phyloP scores from a whole-genome alignment of 768 basidiomycete species.

The Cubamyces lactineus region DNA sequence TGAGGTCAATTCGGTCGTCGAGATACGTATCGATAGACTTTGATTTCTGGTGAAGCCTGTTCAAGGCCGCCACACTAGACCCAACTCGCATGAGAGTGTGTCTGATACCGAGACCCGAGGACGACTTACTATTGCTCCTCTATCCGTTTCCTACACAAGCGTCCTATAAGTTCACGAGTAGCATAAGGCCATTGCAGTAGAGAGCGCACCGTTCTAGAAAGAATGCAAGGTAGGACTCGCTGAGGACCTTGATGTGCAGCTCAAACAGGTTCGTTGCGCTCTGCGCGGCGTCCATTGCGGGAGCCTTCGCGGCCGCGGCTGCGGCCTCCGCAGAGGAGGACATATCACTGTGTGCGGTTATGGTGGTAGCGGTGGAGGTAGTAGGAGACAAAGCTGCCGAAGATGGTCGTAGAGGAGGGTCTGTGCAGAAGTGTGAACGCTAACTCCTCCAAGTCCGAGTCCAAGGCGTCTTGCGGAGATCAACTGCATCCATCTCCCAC shows the following conservation, averaged over 20 bases:
- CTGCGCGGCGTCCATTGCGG: slow-evolving; percentile 22
- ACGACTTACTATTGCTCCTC: slow-evolving; percentile 80
- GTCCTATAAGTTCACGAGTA: slow-evolving; percentile 4
- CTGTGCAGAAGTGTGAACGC: not conserved
- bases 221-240: slow-evolving; percentile 80
- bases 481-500: slow-evolving; percentile 17
- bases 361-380: slow-evolving; percentile 7
- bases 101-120: not conserved
- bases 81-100: too few species aligned
- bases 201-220: slow-evolving; percentile 78
- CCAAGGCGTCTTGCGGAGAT: slow-evolving; percentile 12
- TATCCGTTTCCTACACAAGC: slow-evolving; percentile 63
- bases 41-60: slow-evolving; percentile 71
- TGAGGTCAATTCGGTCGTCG: slow-evolving; percentile 70
- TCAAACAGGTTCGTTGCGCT: slow-evolving; percentile 72
- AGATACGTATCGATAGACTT: slow-evolving; percentile 70
- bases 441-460: slow-evolving; percentile 1
- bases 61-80: slow-evolving; percentile 70
- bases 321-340: slow-evolving; percentile 29
- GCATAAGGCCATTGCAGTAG: slow-evolving; percentile 21
- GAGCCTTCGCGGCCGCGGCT: slow-evolving; percentile 24
- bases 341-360: slow-evolving; percentile 7
- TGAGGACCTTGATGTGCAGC: slow-evolving; percentile 64
- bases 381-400: not conserved
- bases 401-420: not conserved